phyloP scores from a whole-genome alignment of 805 yeast species.

The Starmerella gropengiesseri region DNA sequence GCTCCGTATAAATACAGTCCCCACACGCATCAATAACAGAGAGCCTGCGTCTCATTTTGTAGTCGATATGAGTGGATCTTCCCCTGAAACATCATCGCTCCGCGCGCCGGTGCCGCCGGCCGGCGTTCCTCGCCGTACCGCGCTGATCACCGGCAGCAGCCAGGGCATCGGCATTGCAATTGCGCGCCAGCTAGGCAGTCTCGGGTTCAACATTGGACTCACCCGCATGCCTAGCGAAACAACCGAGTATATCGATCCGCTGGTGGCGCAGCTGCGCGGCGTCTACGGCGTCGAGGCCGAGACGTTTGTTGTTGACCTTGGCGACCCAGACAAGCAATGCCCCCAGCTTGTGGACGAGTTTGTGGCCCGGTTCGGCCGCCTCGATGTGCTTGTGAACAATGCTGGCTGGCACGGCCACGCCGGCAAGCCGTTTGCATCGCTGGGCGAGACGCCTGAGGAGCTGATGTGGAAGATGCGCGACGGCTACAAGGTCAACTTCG shows the following conservation, averaged over 20 bases:
- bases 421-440: constrained; percentile 15
- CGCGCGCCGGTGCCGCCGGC: constrained; percentile 6
- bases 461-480: constrained; percentile 10
- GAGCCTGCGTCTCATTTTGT: no score
- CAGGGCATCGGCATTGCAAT: constrained; percentile 19
- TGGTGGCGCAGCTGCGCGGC: constrained; percentile 10
- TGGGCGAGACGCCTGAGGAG: constrained; percentile 8
- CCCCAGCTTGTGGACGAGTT: constrained; percentile 10
- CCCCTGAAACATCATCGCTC: not conserved
- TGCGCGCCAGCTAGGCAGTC: constrained; percentile 15
- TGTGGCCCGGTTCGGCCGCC: constrained; percentile 14
- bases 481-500: constrained; percentile 19
- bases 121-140: constrained; percentile 13
- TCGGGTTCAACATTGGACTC: constrained; percentile 18
- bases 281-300: constrained; percentile 13
- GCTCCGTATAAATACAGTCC: no score
- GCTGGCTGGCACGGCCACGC: constrained; percentile 20
- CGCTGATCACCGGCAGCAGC: constrained; percentile 19
- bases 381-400: constrained; percentile 18
- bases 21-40: no score
- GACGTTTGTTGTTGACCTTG: constrained; percentile 12
- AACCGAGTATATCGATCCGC: not conserved
- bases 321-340: constrained; percentile 11
- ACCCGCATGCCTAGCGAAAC: constrained; percentile 16
- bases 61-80: not conserved